Evolutionary conservation across 208 protist species (phyloP).

Genomic region (Wallacemonas rigidus): DNA sequence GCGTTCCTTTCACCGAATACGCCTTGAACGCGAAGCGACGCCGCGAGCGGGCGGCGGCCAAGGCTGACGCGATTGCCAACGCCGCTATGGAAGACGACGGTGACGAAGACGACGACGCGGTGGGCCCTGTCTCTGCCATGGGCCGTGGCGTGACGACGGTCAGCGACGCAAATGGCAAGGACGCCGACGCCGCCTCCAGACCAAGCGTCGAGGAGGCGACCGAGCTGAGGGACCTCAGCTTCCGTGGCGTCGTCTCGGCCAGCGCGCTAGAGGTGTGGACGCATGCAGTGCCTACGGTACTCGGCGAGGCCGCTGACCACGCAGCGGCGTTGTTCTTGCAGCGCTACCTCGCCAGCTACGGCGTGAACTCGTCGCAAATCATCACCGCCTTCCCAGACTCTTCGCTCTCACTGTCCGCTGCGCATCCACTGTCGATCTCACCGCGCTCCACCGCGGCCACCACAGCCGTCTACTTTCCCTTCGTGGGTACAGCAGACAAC

Average conservation of each 20-base stretch:
- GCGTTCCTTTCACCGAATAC: slow-evolving; percentile 25
- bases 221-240: slow-evolving; percentile 25
- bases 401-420: not conserved
- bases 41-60: slow-evolving; percentile 18
- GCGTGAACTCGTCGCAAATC: slow-evolving; percentile 9
- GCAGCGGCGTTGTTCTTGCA: slow-evolving; percentile 58
- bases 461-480: slow-evolving; percentile 25
- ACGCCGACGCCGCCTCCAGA: slow-evolving; percentile 15
- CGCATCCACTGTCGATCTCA: too few species aligned
- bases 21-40: slow-evolving; percentile 8
- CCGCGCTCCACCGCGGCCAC: not conserved
- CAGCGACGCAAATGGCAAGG: not conserved
- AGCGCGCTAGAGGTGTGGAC: slow-evolving; percentile 78
- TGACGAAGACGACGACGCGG: slow-evolving; percentile 11
- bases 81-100: slow-evolving; percentile 23
- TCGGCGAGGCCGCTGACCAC: slow-evolving; percentile 52
- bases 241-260: slow-evolving; percentile 58
- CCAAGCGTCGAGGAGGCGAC: slow-evolving; percentile 6
- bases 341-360: slow-evolving; percentile 43
- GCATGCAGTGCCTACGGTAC: slow-evolving; percentile 53
- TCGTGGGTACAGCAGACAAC: slow-evolving; percentile 32
- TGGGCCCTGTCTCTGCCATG: not conserved
- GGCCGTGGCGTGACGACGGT: slow-evolving; percentile 11
- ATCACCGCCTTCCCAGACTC: slow-evolving; percentile 8
- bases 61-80: slow-evolving; percentile 23